Evolutionary conservation across 225 moss, liverwort and hornwort genomes (phyloP), one percentile per base, ranked within the genome.

Genomic region (Asterella californica): DNA sequence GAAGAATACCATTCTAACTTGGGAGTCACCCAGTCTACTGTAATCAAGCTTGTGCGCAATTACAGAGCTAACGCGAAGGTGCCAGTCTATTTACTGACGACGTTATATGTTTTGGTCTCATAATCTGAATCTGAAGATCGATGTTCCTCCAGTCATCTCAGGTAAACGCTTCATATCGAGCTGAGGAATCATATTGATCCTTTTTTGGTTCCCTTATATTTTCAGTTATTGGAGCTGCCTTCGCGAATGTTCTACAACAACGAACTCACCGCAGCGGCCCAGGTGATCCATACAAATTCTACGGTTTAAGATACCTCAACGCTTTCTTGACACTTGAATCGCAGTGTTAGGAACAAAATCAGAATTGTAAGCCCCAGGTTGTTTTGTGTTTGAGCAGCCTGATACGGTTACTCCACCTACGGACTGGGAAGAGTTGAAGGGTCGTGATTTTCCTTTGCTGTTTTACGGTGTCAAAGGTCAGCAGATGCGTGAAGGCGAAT

Each of bases 401-500:
- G 80, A 81, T 32, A 65, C 53, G 55, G 87, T 86, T 55, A 55
- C 88, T 37, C 91, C 90, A 70, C 91, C 91, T 11, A 79, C 60
- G 63, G 81, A 88, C 80, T 91, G 91, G 91, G 80, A 85, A 45
- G 91, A 90, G 81, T 76, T 90, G 85, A 81, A 84, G n/a, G 90
- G 80, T 53, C 79, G 82, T 69, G 82, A 83, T 73, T 91, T 91
- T 78, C 91, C 91, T 12, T 86, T 91, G 88, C 84, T 91, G 29
- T 91, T 91, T 81, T 91, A 86, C 76, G 88, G 91, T 73, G 91
- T 91, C 10, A 90, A 89, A 72, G 91, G 91, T 75, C 83, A 90
- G 78, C 91, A 91, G 60, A 87, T 90, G 90, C 86, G 90, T 21
- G 90, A 91, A 83, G 88, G 90, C 36, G 91, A 91, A 85, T 91